Conservation (phyloP, 495 filamentous ascomycete genomes). For the Tuber umbilicatum region DNA sequence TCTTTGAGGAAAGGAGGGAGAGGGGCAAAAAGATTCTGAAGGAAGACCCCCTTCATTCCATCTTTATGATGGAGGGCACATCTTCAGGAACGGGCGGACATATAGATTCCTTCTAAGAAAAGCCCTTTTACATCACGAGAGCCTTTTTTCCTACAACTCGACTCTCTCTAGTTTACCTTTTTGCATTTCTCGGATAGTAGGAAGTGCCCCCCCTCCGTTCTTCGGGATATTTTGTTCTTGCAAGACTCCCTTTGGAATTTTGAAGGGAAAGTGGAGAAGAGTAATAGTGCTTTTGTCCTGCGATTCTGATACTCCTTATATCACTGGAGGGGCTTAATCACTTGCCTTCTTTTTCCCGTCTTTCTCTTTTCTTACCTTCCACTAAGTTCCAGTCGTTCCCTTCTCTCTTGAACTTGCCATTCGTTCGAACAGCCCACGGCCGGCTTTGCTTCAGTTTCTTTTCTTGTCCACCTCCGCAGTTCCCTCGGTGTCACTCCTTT, state of each 20-base stretch:
- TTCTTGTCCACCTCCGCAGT: slow-evolving; percentile 17
- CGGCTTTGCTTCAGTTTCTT: slow-evolving; percentile 18
- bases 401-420: slow-evolving; percentile 11
- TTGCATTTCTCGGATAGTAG: slow-evolving; percentile 24
- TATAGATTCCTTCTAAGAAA: neutral
- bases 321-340: slow-evolving; percentile 22
- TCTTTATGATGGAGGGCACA: slow-evolving; percentile 8
- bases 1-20: slow-evolving; percentile 8
- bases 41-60: slow-evolving; percentile 32
- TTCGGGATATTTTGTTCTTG: slow-evolving; percentile 27
- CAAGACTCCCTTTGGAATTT: slow-evolving; percentile 23
- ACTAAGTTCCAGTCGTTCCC: slow-evolving; percentile 6
- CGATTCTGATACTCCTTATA: slow-evolving; percentile 24
- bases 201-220: slow-evolving; percentile 29
- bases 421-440: neutral
- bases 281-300: slow-evolving; percentile 12
- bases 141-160: slow-evolving; percentile 16
- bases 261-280: slow-evolving; percentile 17
- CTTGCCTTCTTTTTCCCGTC: slow-evolving; percentile 23
- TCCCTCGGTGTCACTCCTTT: slow-evolving; percentile 36
- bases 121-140: neutral
- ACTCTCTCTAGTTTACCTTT: slow-evolving; percentile 13
- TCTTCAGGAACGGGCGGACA: neutral
- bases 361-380: slow-evolving; percentile 21
- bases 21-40: neutral